Base-by-base conservation (phyloP, 129 eudicot genomes). In the Deinandra increscens region DNA sequence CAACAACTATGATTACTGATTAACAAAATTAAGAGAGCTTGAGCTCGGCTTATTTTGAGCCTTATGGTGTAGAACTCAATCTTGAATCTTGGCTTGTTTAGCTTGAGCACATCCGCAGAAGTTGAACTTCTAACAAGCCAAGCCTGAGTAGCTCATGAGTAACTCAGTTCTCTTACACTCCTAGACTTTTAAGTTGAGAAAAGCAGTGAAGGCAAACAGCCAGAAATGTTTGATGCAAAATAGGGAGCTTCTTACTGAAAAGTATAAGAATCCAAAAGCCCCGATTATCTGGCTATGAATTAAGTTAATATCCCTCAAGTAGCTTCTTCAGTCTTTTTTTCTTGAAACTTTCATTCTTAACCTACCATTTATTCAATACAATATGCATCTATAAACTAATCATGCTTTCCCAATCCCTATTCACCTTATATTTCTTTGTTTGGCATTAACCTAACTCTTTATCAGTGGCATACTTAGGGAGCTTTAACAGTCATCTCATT, bases 311-410 rank as follows among this genome's bases (percentile, higher is more conserved):
- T 36, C 38, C 4, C 29, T 37, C 15, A 61, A 15, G 58, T 61
- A 34, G 67, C 29, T 37, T 7, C 69, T 22, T 64, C 53, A 20
- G 69, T 13, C 51, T 41, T 5, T 18, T 18, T 64, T 2, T 41
- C 67, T 7, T 39, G 6, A 64, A 17, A 14, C 46, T n/a, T 61
- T 34, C 26, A 61, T 19, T 64, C 69, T 64, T 41, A 42, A 64
- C 10, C 58, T 51, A 46, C 7, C 20, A 14, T 46, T 46, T n/a
- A n/a, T n/a, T 46, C 53, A 46, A 46, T 14, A 15, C 53, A 46
- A 46, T 20, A 46, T n/a, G 53, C 8, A 46, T 46, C 59, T 20
- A 18, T 12, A 18, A 18, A 6, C 3, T 51, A 13, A 51, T 51
- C 29, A 18, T 18, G 29, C 31, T 18, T 51, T 18, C 59, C 18